Conservation (phyloP, 1,284 basidiomycete species). For the Pholiota adiposa region DNA sequence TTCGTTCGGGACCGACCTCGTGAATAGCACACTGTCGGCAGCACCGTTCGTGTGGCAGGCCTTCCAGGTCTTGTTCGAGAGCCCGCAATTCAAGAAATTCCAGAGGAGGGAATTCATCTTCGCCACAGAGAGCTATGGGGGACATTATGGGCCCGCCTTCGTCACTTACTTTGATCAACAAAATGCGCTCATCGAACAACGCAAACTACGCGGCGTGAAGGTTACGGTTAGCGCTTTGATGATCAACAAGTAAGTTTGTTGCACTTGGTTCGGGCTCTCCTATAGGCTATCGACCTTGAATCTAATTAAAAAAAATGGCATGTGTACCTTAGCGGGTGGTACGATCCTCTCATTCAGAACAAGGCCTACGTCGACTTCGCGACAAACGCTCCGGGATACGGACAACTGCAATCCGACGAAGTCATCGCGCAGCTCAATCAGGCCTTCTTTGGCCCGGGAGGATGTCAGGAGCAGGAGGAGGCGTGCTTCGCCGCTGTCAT, state of each 20-base stretch:
- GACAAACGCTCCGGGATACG: slow-evolving; percentile 65
- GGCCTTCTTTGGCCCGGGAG: slow-evolving; percentile 49
- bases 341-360: slow-evolving; percentile 66
- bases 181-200: slow-evolving; percentile 56
- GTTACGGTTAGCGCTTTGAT: slow-evolving; percentile 51
- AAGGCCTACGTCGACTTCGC: slow-evolving; percentile 65
- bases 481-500: slow-evolving; percentile 61
- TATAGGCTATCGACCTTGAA: too few relatives aligned
- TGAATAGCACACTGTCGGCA: slow-evolving; percentile 57
- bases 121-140: slow-evolving; percentile 69
- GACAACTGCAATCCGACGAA: slow-evolving; percentile 53
- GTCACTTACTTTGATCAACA: slow-evolving; percentile 71
- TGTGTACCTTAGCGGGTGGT: slow-evolving; percentile 56
- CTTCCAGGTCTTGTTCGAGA: slow-evolving; percentile 72
- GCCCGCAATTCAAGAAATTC: slow-evolving; percentile 60
- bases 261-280: too few relatives aligned
- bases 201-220: slow-evolving; percentile 47
- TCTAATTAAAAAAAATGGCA: too few relatives aligned
- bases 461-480: slow-evolving; percentile 55
- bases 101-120: slow-evolving; percentile 67
- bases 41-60: slow-evolving; percentile 62
- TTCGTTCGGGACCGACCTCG: slow-evolving; percentile 59
- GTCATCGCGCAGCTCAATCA: slow-evolving; percentile 52
- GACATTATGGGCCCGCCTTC: slow-evolving; percentile 69
- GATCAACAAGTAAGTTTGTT: slow-evolving; percentile 61